Evolutionary conservation across 2,329 filamentous ascomycete species (phyloP), one percentile per base, ranked within the genome.

Genomic region (Aspergillus udagawae): DNA sequence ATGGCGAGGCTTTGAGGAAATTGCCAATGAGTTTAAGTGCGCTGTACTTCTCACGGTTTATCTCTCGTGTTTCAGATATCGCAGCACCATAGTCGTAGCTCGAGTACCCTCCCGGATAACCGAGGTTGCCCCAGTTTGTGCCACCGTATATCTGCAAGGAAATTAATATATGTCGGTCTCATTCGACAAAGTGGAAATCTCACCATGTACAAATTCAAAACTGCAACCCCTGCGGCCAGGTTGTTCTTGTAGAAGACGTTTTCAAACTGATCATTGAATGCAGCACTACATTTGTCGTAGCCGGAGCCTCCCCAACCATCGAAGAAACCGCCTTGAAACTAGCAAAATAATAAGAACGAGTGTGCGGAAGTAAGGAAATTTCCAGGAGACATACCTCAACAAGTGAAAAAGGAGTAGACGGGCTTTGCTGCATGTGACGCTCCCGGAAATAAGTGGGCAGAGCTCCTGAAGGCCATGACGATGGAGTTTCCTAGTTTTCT

Each of bases 111-210:
- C 85, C 86, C 9, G 86, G 81, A 62, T 91, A 84, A 0, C 89
- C 88, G 4, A 91, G 72, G 60, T 91, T 92, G 0, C 90, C 90
- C 90, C 89, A 93, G 68, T 93, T 94, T 0, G 90, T 92, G 5
- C 90, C 90, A 14, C 90, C 90, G 62, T 82, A 90, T 0, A 82
- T 86, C 82, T 83, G 23, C 23, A 17, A 32, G 0, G 32, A 12
- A 10, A 12, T 56, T 14, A 60, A 32, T 44, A 17, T 7, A 23
- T 23, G 23, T 41, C 28, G 1, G 49, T 44, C 2, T 2, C 4
- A 3, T 2, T 47, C 10, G 2, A 20, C 21, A 8, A 12, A 2
- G 6, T 29, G 7, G 1, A 4, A 5, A 59, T 17, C 71, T 62
- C 67, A 86, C 85, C 90, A 92, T 92, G 70, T 92, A 92, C 1